Percentiles rank a stretch among this genome's conserved stretches.
These are phyloP conservation scores for Lentinula aciculospora DNA, from an alignment of 768 basidiomycete genomes.

Conservation along the genomic window DNA sequence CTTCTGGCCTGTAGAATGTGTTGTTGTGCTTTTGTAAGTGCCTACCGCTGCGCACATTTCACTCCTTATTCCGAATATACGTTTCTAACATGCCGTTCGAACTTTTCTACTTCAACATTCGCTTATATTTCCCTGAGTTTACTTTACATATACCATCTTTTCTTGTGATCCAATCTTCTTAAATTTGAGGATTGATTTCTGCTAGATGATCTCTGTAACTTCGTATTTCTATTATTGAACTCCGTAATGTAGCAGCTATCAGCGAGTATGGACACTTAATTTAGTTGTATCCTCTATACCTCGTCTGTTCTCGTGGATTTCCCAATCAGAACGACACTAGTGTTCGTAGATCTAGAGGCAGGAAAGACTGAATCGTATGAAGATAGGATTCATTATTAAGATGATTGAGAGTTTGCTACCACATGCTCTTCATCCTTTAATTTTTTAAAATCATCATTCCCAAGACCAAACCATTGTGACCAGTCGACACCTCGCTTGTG, in stretches of 20 bases:
- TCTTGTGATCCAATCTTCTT: not conserved
- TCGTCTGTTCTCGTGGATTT: no score
- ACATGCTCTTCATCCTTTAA: constrained; percentile 1
- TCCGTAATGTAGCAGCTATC: not conserved
- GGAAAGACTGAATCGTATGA: no score
- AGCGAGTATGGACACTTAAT: constrained; percentile 4
- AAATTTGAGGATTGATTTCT: not conserved
- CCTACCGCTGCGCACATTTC: not conserved
- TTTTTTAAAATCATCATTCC: constrained; percentile 17
- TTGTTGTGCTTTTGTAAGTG: not conserved
- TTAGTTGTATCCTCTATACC: not conserved
- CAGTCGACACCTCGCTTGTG: constrained; percentile 87
- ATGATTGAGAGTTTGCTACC: not conserved
- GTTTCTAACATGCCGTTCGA: not conserved
- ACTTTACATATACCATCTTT: not conserved
- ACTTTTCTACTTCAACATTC: not conserved
- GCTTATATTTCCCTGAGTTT: not conserved
- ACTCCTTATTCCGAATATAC: not conserved
- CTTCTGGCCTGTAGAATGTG: not conserved
- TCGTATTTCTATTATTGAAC: not conserved
- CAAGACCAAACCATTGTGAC: constrained; percentile 53
- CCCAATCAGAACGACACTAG: no score
- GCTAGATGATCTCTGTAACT: not conserved
- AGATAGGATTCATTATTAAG: no score
- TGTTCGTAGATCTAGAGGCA: no score